Evolutionary conservation across 306 rosid genomes (phyloP), one percentile per base, ranked within the genome.

Genomic region (Lathyrus oleraceus): DNA sequence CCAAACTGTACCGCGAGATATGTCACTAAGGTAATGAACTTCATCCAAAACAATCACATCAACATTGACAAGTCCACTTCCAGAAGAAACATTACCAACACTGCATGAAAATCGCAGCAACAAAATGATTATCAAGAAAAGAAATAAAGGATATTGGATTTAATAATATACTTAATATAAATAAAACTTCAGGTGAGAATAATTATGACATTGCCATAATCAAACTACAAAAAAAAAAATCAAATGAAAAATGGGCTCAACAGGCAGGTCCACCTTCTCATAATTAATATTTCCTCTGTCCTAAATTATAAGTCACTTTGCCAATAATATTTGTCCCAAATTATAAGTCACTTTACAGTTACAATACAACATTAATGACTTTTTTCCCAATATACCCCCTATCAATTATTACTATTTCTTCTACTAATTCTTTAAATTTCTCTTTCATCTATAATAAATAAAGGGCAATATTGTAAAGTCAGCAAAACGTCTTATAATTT

Each of bases 11-110:
- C 98, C 98, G 8, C 97, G 94, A 57, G 89, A 94, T 74, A 94
- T 88, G 81, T 94, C 98, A 53, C 98, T 94, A 40, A 94, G 89
- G 75, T 94, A 94, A 87, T 94, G 98, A 84, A 94, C 98, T 85
- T 94, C 98, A 67, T 94, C 98, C 85, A 94, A 82, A 71, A 94
- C 92, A 70, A 94, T 94, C 53, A 86, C 97, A 77, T 94, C 97
- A 56, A 94, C 98, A 57, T 85, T 85, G 67, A 84, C 89, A 68
- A 94, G 97, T 61, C 92, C 86, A 65, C 90, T 73, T 58, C 89
- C 84, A 65, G 95, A 87, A 79, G 98, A 88, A 76, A 73, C 73
- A 83, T 76, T 87, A 71, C 97, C 97, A 74, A 94, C 96, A 65
- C 98, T 94, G 92, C 88, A 81, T 59, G 71, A 64, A 72, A 68